A percentile compares a stretch with the other conserved stretches of the same genome.
phyloP scores from a whole-genome alignment of 2,329 filamentous ascomycete genomes.

The Cladosporium sp. region DNA sequence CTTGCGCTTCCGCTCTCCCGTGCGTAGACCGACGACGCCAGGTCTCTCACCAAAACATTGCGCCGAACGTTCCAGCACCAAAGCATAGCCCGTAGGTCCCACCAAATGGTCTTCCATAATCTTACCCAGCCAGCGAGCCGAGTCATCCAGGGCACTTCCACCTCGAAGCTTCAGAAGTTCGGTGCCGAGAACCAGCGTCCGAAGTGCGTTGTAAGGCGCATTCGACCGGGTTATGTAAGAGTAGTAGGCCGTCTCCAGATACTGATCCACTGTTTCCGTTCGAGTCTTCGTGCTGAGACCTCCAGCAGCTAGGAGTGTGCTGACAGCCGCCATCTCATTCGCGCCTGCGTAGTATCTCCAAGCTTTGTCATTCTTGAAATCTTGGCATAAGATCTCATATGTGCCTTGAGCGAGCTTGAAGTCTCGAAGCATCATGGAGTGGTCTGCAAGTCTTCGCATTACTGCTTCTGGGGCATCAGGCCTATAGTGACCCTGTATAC shows the following conservation, averaged over 20 bases:
- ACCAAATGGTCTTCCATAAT: conserved; percentile 77
- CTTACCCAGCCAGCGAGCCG: conserved; percentile 78
- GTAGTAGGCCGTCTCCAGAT: conserved; percentile 88
- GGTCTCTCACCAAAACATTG: conserved; percentile 77
- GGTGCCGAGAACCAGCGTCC: conserved; percentile 71
- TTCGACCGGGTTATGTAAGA: conserved; percentile 86
- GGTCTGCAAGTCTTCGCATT: conserved; percentile 91
- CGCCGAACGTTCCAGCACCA: conserved; percentile 83
- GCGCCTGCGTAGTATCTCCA: conserved; percentile 94
- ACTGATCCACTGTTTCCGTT: conserved; percentile 77
- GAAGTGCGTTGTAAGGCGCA: conserved; percentile 75
- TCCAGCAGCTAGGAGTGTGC: conserved; percentile 72
- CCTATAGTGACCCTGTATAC: conserved; percentile 74
- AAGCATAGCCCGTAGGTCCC: conserved; percentile 72
- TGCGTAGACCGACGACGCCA: conserved; percentile 64
- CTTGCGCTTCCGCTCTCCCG: conserved; percentile 76
- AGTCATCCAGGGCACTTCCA: conserved; percentile 78
- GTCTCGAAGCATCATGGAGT: conserved; percentile 94
- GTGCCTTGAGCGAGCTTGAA: conserved; percentile 91
- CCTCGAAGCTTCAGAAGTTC: conserved; percentile 83
- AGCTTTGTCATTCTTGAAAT: conserved; percentile 93
- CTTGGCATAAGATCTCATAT: conserved; percentile 83
- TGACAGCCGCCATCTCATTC: conserved; percentile 91
- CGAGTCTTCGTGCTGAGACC: conserved; percentile 72
- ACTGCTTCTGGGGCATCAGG: conserved; percentile 84